phyloP scores from a whole-genome alignment of 306 rosid genomes.

The Gynostemma pentaphyllum region DNA sequence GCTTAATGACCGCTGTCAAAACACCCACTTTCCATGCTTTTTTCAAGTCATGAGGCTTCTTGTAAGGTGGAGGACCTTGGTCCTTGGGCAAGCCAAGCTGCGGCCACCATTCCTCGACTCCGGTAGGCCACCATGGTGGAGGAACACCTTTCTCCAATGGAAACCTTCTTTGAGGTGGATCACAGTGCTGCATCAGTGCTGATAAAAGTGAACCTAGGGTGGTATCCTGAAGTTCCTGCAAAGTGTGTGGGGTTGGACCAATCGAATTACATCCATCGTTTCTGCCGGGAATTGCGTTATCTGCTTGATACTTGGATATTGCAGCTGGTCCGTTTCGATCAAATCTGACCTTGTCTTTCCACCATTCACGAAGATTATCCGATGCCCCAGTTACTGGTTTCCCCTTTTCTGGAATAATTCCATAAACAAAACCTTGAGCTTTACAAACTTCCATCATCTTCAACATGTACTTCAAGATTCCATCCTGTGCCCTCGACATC shows the following conservation, averaged over 20 bases:
- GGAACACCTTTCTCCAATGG: constrained; percentile 73
- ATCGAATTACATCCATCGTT: constrained; percentile 45
- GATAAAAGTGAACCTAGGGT: constrained; percentile 80
- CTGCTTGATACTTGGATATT: constrained; percentile 59
- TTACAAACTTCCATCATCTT: constrained; percentile 92
- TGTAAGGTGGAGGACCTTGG: constrained; percentile 82
- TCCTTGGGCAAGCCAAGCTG: constrained; percentile 56
- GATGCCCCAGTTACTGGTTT: constrained; percentile 81
- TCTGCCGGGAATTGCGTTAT: constrained; percentile 40
- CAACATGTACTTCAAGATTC: constrained; percentile 75
- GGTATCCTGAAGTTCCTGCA: constrained; percentile 80
- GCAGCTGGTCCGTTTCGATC: constrained; percentile 92
- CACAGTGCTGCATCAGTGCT: constrained; percentile 88
- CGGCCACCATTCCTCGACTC: constrained; percentile 85
- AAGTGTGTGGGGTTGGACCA: constrained; percentile 63
- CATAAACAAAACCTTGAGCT: constrained; percentile 86
- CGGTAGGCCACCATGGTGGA: constrained; percentile 93
- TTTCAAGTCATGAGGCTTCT: constrained; percentile 85
- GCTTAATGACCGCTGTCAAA: constrained; percentile 72
- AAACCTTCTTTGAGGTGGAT: constrained; percentile 76
- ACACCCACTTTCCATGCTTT: constrained; percentile 91
- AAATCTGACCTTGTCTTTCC: constrained; percentile 86
- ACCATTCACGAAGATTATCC: constrained; percentile 88
- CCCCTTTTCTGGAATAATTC: constrained; percentile 81
- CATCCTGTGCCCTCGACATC: constrained; percentile 89